Conservation (phyloP, 1,284 basidiomycete genomes). For the Apiotrichum akiyoshidainum region DNA sequence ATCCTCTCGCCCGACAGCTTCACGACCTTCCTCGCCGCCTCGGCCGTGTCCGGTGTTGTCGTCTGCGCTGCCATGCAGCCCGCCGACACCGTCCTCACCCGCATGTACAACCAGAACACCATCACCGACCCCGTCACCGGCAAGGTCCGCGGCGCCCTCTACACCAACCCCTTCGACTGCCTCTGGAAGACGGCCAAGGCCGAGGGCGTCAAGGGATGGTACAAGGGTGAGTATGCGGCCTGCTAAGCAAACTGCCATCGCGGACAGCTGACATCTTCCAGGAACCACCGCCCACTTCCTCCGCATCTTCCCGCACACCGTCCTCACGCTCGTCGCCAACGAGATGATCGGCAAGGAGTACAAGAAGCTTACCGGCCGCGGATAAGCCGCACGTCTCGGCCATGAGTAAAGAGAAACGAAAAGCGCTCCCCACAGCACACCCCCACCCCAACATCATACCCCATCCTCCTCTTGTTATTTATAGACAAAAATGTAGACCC, state of each 20-base stretch:
- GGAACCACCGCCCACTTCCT: slow-evolving; percentile 88
- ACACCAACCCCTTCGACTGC: slow-evolving; percentile 90
- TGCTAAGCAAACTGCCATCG: background rate
- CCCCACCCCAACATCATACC: background rate
- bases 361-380: slow-evolving; percentile 33
- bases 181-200: slow-evolving; percentile 90
- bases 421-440: too few species aligned
- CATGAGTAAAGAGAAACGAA: too few species aligned
- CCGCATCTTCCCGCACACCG: slow-evolving; percentile 84
- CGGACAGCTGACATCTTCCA: background rate
- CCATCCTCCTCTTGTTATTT: too few species aligned
- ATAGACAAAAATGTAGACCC: too few species aligned
- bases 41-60: slow-evolving; percentile 82
- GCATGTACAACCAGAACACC: slow-evolving; percentile 95
- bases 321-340: slow-evolving; percentile 80
- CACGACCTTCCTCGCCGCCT: slow-evolving; percentile 84
- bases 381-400: slow-evolving; percentile 3
- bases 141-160: slow-evolving; percentile 69
- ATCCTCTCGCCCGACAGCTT: slow-evolving; percentile 68
- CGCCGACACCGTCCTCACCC: slow-evolving; percentile 66
- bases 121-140: slow-evolving; percentile 65
- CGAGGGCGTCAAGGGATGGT: slow-evolving; percentile 87
- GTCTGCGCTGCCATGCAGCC: slow-evolving; percentile 85
- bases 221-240: slow-evolving; percentile 64
- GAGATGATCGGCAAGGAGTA: slow-evolving; percentile 77